Conservation (phyloP, 2,329 filamentous ascomycete genomes). For the Harringtonia lauricola region DNA sequence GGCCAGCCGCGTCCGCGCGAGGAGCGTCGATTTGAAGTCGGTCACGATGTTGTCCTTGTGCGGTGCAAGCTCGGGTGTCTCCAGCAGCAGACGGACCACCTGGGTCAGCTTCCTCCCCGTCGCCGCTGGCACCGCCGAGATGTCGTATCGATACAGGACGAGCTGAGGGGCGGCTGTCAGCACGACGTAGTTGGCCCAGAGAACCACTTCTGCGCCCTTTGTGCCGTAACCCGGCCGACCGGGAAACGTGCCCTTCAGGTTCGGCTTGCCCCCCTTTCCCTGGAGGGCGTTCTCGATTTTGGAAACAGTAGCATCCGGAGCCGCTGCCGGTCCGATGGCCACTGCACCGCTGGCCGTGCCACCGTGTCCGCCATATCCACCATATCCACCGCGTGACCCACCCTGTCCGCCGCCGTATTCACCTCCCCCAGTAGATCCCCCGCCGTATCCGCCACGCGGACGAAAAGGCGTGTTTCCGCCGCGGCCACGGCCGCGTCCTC, state of each 20-base stretch:
- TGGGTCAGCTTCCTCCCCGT: slow-evolving; percentile 12
- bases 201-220: slow-evolving; percentile 6
- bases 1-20: slow-evolving; percentile 16
- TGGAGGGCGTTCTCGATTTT: slow-evolving; percentile 6
- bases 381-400: no score
- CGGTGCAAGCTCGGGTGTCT: slow-evolving; percentile 10
- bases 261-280: background rate
- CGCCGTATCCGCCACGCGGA: no score
- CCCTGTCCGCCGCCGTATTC: no score
- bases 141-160: slow-evolving; percentile 13
- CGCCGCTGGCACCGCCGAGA: slow-evolving; percentile 10
- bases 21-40: slow-evolving; percentile 22
- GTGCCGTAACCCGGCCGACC: slow-evolving; percentile 14
- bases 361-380: no score
- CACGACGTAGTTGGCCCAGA: slow-evolving; percentile 18
- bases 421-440: no score
- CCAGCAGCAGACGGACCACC: slow-evolving; percentile 15
- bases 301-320: slow-evolving; percentile 4
- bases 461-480: no score
- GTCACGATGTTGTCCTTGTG: slow-evolving; percentile 16
- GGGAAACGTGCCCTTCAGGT: background rate
- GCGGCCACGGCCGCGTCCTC: no score
- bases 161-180: slow-evolving; percentile 8
- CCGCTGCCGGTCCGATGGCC: background rate
- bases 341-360: no score